phyloP scores from a whole-genome alignment of 805 yeast species.

The Cyberlindnera veronae region DNA sequence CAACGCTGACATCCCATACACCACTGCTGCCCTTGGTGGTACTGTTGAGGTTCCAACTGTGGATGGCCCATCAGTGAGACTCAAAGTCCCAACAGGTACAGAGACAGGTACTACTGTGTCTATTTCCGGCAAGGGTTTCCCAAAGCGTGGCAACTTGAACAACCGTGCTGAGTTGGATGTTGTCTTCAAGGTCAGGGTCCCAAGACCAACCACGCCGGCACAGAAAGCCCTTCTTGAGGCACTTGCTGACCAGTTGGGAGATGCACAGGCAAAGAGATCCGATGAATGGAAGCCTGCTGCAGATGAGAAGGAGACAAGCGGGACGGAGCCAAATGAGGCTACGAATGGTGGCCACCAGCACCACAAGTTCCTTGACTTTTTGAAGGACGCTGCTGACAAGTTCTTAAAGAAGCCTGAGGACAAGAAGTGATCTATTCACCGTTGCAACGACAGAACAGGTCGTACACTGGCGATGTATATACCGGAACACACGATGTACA shows the following conservation, averaged over 20 bases:
- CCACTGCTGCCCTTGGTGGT: constrained; percentile 97
- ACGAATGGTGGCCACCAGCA: constrained; percentile 13
- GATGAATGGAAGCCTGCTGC: constrained; percentile 17
- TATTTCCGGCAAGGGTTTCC: constrained; percentile 86
- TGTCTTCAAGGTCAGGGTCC: constrained; percentile 62
- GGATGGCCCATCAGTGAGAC: constrained; percentile 69
- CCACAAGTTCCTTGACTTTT: constrained; percentile 16
- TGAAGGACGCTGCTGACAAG: constrained; percentile 20
- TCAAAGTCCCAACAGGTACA: constrained; percentile 82
- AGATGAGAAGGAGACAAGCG: neutral
- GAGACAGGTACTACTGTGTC: constrained; percentile 71
- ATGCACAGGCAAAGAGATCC: constrained; percentile 69
- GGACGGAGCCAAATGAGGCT: too few relatives aligned
- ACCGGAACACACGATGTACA: neutral
- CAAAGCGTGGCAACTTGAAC: constrained; percentile 48
- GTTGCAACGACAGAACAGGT: too few relatives aligned
- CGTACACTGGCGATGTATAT: neutral
- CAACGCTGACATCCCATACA: constrained; percentile 73
- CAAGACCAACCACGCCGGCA: constrained; percentile 74
- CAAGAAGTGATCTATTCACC: constrained; percentile 8
- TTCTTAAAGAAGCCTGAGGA: constrained; percentile 14
- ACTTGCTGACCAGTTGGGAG: constrained; percentile 86
- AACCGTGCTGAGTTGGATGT: constrained; percentile 82
- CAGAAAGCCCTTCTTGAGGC: constrained; percentile 91
- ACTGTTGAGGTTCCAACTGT: constrained; percentile 86